Evolutionary conservation across 768 basidiomycete genomes (phyloP).

Genomic region (Tylopilus plumbeoviolaceoides): DNA sequence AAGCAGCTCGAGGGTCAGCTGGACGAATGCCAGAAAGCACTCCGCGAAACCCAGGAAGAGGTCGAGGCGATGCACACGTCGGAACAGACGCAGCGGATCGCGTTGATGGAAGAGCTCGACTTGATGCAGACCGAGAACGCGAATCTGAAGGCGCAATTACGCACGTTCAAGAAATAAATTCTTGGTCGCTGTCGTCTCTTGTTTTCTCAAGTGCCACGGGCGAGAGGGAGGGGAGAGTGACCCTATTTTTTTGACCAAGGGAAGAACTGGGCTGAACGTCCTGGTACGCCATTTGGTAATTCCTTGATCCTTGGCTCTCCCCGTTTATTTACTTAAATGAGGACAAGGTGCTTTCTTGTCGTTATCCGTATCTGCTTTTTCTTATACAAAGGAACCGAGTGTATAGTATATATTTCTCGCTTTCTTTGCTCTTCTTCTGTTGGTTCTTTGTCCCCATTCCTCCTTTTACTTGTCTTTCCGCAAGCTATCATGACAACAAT

Average conservation of each 20-base stretch:
- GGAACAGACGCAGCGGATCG: conserved; percentile 79
- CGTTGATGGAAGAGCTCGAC: conserved; percentile 86
- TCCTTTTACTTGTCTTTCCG: not conserved
- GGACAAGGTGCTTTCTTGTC: not conserved
- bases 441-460: not conserved
- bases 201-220: not conserved
- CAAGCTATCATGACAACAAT: conserved; percentile 2
- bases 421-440: not conserved
- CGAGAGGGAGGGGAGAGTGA: not conserved
- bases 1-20: conserved; percentile 66
- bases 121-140: conserved; percentile 76
- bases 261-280: not conserved
- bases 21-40: conserved; percentile 52
- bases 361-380: not conserved
- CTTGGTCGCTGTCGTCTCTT: not conserved
- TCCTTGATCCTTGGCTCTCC: not conserved
- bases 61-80: conserved; percentile 60
- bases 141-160: conserved; percentile 64
- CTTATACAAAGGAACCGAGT: not conserved
- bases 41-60: conserved; percentile 65
- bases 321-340: not conserved
- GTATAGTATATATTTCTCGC: not conserved
- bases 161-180: conserved; percentile 43
- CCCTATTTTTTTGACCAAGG: too few relatives aligned
- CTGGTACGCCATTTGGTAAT: conserved; percentile 1